phyloP scores from a whole-genome alignment of 176 grass and related monocot species.

The Stipa capillata region DNA sequence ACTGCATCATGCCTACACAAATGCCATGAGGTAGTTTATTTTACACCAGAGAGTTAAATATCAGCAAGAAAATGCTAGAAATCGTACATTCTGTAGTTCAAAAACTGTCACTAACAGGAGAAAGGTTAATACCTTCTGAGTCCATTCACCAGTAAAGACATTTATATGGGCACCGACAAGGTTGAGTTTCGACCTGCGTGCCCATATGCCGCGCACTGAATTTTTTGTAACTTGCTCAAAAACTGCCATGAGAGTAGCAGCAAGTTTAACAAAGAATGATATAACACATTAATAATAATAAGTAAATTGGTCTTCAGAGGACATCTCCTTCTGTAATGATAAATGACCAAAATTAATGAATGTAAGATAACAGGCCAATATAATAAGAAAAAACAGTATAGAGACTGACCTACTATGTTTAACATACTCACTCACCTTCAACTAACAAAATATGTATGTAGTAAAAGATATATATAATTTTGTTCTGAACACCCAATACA shows the following conservation, averaged over 20 bases:
- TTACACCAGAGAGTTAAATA: neutral
- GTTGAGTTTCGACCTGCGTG: conserved; percentile 78
- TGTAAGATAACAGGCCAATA: neutral
- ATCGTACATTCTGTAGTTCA: neutral
- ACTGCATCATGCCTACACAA: conserved; percentile 1
- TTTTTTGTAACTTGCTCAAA: conserved; percentile 94
- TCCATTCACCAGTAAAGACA: conserved; percentile 98
- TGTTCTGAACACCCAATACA: neutral
- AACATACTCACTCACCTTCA: neutral
- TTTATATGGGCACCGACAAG: conserved; percentile 98
- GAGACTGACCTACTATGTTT: neutral
- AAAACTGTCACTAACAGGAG: neutral
- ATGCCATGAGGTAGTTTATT: neutral
- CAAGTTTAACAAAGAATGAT: conserved; percentile 1
- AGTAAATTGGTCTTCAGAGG: neutral
- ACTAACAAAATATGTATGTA: neutral
- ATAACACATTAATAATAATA: neutral
- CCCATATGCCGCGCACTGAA: conserved; percentile 89
- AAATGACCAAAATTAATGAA: neutral
- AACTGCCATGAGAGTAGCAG: conserved; percentile 47
- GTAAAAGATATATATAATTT: neutral
- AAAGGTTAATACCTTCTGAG: conserved; percentile 69
- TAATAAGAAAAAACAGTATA: neutral
- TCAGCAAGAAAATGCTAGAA: neutral
- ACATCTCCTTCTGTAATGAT: neutral